Evolutionary conservation across 139 green algal species (phyloP).

Genomic region (Pseudopediastrum boryanum): DNA sequence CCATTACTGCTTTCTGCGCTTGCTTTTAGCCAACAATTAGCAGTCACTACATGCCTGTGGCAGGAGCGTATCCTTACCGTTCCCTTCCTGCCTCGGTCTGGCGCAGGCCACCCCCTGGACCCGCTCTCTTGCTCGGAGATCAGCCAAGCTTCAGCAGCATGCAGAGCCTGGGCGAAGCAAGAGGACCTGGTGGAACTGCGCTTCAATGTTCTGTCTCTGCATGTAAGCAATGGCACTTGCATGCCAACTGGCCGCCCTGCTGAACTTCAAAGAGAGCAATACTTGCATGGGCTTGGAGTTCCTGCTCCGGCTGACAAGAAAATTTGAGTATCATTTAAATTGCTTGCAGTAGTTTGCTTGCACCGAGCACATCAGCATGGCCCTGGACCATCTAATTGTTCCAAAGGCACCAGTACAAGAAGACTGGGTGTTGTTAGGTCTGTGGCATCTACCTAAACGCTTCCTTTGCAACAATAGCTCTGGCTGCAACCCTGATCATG

Average conservation of each 20-base stretch:
- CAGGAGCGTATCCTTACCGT: too few species aligned
- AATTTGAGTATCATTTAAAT: background rate
- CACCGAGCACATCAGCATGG: too few species aligned
- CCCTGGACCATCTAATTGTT: too few species aligned
- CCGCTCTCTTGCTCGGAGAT: constrained; percentile 54
- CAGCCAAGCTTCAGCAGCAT: constrained; percentile 31
- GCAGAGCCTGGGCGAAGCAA: constrained; percentile 30
- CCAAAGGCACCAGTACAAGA: too few species aligned
- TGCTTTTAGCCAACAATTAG: too few species aligned
- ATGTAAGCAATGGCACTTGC: constrained; percentile 31
- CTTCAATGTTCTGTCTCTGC: constrained; percentile 56
- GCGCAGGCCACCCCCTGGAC: constrained; percentile 52
- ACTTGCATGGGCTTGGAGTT: background rate
- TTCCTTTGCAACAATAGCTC: background rate
- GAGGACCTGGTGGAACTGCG: constrained; percentile 38
- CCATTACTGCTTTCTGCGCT: too few species aligned
- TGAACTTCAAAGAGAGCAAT: background rate
- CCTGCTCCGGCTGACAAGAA: background rate
- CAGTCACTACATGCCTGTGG: too few species aligned
- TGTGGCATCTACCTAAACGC: too few species aligned
- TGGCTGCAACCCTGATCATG: too few species aligned
- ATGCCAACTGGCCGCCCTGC: background rate
- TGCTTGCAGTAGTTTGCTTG: too few species aligned
- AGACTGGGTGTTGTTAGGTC: too few species aligned
- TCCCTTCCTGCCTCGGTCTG: too few species aligned